A percentile compares a stretch with the other conserved stretches of the same genome.
These are phyloP conservation scores for Picochlorum sp. DNA, from an alignment of 139 green algal species.

Conservation along the genomic window DNA sequence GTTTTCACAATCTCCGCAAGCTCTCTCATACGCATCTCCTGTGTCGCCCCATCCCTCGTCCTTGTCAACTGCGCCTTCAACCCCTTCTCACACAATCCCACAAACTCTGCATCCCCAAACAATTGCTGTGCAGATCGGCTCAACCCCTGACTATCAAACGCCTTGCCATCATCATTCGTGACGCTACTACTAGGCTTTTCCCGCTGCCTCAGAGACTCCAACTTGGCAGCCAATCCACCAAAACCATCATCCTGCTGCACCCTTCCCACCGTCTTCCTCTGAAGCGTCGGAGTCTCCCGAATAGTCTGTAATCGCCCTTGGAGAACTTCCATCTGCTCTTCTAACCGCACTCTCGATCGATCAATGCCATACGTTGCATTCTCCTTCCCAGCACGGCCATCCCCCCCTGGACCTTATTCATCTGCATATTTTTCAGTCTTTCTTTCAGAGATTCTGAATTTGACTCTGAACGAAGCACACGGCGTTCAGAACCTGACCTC, in stretches of 20 bases:
- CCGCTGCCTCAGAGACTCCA: constrained; percentile 8
- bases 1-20: constrained; percentile 72
- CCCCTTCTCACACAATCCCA: constrained; percentile 42
- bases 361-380: not conserved
- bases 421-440: not conserved
- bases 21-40: constrained; percentile 65
- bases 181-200: too few relatives aligned
- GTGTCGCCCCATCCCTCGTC: constrained; percentile 70
- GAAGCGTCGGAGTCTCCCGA: constrained; percentile 13
- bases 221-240: constrained; percentile 7
- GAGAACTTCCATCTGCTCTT: constrained; percentile 30
- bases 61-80: constrained; percentile 62
- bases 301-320: constrained; percentile 26
- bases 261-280: too few relatives aligned
- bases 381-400: not conserved
- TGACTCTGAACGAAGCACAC: too few relatives aligned
- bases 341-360: not conserved
- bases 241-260: not conserved
- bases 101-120: constrained; percentile 54
- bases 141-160: constrained; percentile 24
- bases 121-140: constrained; percentile 33
- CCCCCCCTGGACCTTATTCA: not conserved
- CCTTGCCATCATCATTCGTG: constrained; percentile 17
- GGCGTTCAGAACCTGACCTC: too few relatives aligned
- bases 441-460: too few relatives aligned